A percentile compares a stretch with the other conserved stretches of the same genome.
phyloP scores from a whole-genome alignment of 495 filamentous ascomycete species.

The Penicillium silybi region DNA sequence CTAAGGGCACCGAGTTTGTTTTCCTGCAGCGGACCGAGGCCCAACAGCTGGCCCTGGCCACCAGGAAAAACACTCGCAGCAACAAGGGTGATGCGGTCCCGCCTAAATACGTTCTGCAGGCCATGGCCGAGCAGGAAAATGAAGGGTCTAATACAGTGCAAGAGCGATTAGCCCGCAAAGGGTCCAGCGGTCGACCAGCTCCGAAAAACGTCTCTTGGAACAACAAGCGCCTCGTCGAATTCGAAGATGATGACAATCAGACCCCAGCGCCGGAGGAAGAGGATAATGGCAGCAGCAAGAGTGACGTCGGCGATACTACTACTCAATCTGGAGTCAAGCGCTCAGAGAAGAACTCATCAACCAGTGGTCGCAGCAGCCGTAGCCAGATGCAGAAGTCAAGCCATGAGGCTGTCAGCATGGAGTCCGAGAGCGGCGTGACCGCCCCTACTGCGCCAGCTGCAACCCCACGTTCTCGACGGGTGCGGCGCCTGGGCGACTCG shows the following conservation, averaged over 20 bases:
- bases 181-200: background rate
- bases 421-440: conserved; percentile 9
- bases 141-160: conserved; percentile 1
- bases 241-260: conserved; percentile 5
- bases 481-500: conserved; percentile 34
- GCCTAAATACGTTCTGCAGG: conserved; percentile 44
- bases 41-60: conserved; percentile 52
- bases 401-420: conserved; percentile 8
- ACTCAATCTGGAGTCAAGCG: conserved; percentile 11
- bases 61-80: conserved; percentile 52
- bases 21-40: conserved; percentile 55
- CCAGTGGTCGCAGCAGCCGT: conserved; percentile 25
- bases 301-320: conserved; percentile 12
- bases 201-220: conserved; percentile 42
- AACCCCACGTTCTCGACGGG: conserved; percentile 32
- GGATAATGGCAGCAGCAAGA: conserved; percentile 7
- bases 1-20: conserved; percentile 53
- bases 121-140: conserved; percentile 28
- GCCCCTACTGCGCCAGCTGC: conserved; percentile 14
- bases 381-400: conserved; percentile 19
- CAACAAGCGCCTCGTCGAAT: conserved; percentile 36
- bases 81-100: conserved; percentile 53
- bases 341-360: conserved; percentile 23
- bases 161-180: conserved; percentile 1
- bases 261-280: conserved; percentile 11